Evolutionary conservation across 495 filamentous ascomycete genomes (phyloP), one percentile per base, ranked within the genome.

Genomic region (Penicillium canescens): DNA sequence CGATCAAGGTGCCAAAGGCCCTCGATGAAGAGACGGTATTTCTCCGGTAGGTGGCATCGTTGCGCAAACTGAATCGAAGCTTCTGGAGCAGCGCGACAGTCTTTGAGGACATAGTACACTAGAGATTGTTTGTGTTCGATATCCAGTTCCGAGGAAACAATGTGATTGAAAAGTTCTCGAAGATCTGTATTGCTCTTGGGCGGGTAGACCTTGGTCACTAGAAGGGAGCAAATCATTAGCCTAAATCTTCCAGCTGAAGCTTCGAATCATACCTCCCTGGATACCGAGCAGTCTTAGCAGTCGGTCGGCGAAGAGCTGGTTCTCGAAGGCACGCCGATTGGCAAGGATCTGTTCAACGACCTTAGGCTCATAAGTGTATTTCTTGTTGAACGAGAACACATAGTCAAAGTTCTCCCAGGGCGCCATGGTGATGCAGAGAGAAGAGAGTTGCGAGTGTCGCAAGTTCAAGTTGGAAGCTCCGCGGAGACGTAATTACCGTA

Each of bases 1-100:
- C 79, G 77, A 66, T 94, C 90, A 72, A 94, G 74, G 46, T 86
- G 77, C 88, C 89, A 92, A n/a, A 94, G 70, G 3, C 89, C 89
- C 52, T 86, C 84, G 66, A 92, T 89, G 51, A 89, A 86, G 24
- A 88, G 82, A 57, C 81, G 82, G 63, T 90, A 92, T 54, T 85
- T 86, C 18, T 78, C 68, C 0, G 89, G 88, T 13, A 86, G 67
- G 56, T 84, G 81, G 16, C 82, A 84, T 23, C 68, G 61, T 36
- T 77, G 72, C 26, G 86, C 81, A 56, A 83, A 82, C 7, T 73
- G 69, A 3, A 70, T 64, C 3, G 79, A 72, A 20, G 76, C 62
- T 39, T 80, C 75, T n/a, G 69, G 72, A 6, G 78, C 60, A 37
- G 76, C 73, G 60, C 84, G 84, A 67, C 84, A 79, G 66, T 92